Percentiles rank a stretch among this genome's conserved stretches.
These are phyloP conservation scores for Yamadazyma insecticola DNA, from an alignment of 805 yeast genomes.

Conservation along the genomic window DNA sequence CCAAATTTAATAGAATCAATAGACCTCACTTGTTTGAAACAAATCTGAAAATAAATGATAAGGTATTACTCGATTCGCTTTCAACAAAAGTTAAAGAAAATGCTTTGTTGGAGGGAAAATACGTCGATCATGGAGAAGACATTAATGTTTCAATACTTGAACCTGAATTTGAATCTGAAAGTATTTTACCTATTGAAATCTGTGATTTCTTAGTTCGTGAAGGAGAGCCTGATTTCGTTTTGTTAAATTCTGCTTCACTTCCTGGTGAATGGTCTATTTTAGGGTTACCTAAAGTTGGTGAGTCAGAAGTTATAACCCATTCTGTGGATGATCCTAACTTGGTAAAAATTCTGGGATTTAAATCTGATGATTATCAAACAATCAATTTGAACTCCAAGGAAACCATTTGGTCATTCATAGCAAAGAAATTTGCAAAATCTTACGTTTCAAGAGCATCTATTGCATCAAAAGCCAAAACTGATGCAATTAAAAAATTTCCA, in stretches of 20 bases:
- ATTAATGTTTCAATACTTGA: conserved; percentile 11
- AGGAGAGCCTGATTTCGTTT: conserved; percentile 43
- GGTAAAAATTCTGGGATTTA: conserved; percentile 26
- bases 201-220: conserved; percentile 41
- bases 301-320: conserved; percentile 53
- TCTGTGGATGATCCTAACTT: conserved; percentile 42
- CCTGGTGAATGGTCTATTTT: conserved; percentile 90
- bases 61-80: background rate
- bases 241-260: conserved; percentile 71
- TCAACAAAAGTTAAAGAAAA: conserved; percentile 4
- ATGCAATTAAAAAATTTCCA: conserved; percentile 45
- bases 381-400: conserved; percentile 7
- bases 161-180: conserved; percentile 7
- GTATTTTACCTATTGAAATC: conserved; percentile 38
- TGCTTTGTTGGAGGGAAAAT: conserved; percentile 5
- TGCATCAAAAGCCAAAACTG: conserved; percentile 11
- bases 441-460: conserved; percentile 28
- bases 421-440: conserved; percentile 40
- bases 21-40: conserved; percentile 9
- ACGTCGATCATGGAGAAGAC: conserved; percentile 1
- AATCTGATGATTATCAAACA: conserved; percentile 7
- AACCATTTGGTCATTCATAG: conserved; percentile 49
- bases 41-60: too few relatives aligned
- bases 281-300: conserved; percentile 54
- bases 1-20: conserved; percentile 20